These are phyloP conservation scores for Carpinus fangiana DNA, from an alignment of 306 rosid genomes.

Conservation along the genomic window DNA sequence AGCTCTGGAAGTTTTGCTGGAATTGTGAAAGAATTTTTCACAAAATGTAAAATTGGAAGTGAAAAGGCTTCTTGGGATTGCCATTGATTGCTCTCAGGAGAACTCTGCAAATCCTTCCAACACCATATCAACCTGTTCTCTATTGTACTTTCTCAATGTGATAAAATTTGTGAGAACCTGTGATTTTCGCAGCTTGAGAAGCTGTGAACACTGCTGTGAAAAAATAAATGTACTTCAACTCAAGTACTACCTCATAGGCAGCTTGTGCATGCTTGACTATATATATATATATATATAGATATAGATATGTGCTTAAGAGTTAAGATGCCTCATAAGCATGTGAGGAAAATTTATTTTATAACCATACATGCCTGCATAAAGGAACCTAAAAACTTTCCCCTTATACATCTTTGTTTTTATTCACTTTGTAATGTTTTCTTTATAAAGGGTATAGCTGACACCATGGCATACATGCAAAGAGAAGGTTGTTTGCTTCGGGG, in stretches of 20 bases:
- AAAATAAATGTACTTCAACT: background rate
- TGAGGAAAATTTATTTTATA: background rate
- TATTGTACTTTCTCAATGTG: background rate
- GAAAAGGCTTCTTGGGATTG: background rate
- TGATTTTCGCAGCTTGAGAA: background rate
- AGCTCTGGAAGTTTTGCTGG: background rate
- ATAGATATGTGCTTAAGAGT: background rate
- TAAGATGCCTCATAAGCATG: background rate
- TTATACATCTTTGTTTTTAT: constrained; percentile 22
- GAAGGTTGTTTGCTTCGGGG: constrained; percentile 86
- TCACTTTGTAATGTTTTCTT: constrained; percentile 33
- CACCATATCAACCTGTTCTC: background rate
- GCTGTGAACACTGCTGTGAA: background rate
- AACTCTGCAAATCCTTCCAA: background rate
- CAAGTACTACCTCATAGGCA: background rate
- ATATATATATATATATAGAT: background rate
- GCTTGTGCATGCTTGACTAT: background rate
- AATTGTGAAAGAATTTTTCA: background rate
- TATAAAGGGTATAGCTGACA: constrained; percentile 86
- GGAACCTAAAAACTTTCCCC: background rate
- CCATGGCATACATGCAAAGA: constrained; percentile 81
- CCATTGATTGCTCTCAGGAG: background rate
- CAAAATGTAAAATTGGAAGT: background rate
- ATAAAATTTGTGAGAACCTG: constrained; percentile 1
- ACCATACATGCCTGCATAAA: background rate